Base-by-base conservation (phyloP, 306 rosid species). In the Vicia faba region DNA sequence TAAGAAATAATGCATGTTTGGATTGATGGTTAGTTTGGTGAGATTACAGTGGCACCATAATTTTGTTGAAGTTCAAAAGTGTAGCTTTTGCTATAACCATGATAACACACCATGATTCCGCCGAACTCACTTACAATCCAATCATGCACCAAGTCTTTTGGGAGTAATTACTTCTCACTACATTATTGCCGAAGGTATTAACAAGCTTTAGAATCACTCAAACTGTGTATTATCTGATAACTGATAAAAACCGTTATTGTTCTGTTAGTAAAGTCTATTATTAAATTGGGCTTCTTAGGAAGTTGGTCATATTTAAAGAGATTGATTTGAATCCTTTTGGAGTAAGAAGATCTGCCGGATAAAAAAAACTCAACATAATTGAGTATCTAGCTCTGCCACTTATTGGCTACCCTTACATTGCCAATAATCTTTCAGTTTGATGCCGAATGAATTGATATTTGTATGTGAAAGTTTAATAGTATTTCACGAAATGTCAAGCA, bases 331-430 rank as follows among this genome's bases (percentile, higher is more conserved):
- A 68, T 68, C 10, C 14, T 68, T 38, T 12, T 56, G 38, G 29
- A 56, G 43, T 60, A 7, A 16, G 25, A 68, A 29, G 29, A 26
- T 20, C 11, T 25, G 41, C 11, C 23, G 26, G 18, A 41, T 49
- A 31, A 26, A 36, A 20, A 40, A 10, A 16, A 16, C 19, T 55
- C 7, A 25, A 18, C n/a, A 23, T 11, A 66, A 8, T 43, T 49
- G 43, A 66, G 33, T 5, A 33, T 41, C 55, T 61, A 38, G 39
- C 38, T 66, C 4, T 40, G 41, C 35, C 45, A 15, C 72, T 20
- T 61, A 23, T 44, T 46, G 41, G 66, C 55, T 39, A 51, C 28
- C 57, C 51, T 19, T 23, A 61, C 31, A 59, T 72, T 72, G 61
- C 38, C 55, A 31, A 50, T 61, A 50, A 54, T 62, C 54, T 45